Evolutionary conservation across 192 early-diverging fungal genomes (phyloP), one percentile per base, ranked within the genome.

Genomic region (Entophlyctis luteolus): DNA sequence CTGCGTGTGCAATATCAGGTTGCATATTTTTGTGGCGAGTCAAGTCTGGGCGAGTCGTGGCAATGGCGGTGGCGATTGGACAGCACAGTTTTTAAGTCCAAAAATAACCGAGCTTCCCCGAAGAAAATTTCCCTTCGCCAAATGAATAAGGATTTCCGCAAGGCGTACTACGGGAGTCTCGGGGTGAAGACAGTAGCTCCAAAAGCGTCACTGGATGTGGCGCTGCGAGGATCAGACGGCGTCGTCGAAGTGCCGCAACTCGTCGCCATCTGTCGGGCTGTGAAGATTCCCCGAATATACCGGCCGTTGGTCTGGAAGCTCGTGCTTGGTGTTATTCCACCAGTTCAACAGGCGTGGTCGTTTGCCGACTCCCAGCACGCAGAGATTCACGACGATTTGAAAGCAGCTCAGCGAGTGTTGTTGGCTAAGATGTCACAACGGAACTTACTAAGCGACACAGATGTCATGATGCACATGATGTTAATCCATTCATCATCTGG

Each of bases 121-220:
- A n/a, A n/a, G n/a, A n/a, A n/a, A n/a, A n/a, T n/a, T n/a, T n/a
- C n/a, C n/a, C n/a, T n/a, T n/a, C n/a, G n/a, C n/a, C 42, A 33
- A 10, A 70, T 70, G 62, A 57, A 22, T 37, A 42, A 50, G 31
- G 73, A 77, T 53, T 77, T 77, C 33, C 67, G 76, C 8, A 70
- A 71, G 34, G 46, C 53, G 0, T 77, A 77, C 72, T 77, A 73
- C 54, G 66, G 62, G n/a, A 73, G 72, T n/a, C 65, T 77, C 14
- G 76, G 76, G 12, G 72, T 77, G 27, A 67, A 74, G 36, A 72
- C 72, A 1, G 72, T 77, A 27, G 66, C 74, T 42, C 72, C 63
- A 5, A 74, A 68, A 16, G 58, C 70, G 2, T 55, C 73, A 4
- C 65, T 78, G 2, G 72, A 78, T 33, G 62, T 14, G 18, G 71